Evolutionary conservation across 495 filamentous ascomycete species (phyloP).

Genomic region (Cercophora sp.): DNA sequence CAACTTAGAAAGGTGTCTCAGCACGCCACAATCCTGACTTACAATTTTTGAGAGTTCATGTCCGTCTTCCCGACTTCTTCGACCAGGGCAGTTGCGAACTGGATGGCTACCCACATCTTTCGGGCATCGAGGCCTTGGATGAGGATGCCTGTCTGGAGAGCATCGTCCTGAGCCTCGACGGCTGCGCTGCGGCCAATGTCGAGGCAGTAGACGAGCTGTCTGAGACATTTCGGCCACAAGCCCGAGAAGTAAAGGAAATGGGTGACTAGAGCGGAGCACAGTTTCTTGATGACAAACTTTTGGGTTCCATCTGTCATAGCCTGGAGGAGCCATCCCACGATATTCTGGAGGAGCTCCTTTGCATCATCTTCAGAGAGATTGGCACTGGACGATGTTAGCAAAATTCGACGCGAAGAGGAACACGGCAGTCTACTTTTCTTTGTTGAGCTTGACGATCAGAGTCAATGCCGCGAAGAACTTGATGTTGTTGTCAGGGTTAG

Average conservation of each 20-base stretch:
- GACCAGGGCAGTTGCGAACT: constrained; percentile 68
- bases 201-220: constrained; percentile 63
- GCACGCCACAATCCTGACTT: constrained; percentile 23
- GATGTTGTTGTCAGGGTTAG: constrained; percentile 61
- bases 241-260: constrained; percentile 71
- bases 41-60: constrained; percentile 54
- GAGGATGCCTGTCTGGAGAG: constrained; percentile 48
- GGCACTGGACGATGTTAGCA: constrained; percentile 31
- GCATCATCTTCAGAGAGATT: constrained; percentile 59
- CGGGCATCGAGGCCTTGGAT: constrained; percentile 49
- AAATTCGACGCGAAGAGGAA: neutral
- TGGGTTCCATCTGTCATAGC: constrained; percentile 56
- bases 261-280: constrained; percentile 75
- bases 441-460: constrained; percentile 87
- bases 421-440: constrained; percentile 72
- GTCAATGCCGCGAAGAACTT: constrained; percentile 94
- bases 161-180: constrained; percentile 45
- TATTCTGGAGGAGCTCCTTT: constrained; percentile 59
- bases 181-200: constrained; percentile 46
- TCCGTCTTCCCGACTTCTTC: constrained; percentile 72
- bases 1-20: constrained; percentile 1
- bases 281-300: constrained; percentile 70
- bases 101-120: constrained; percentile 59
- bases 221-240: constrained; percentile 64
- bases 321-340: constrained; percentile 64